A percentile compares a stretch with the other conserved stretches of the same genome.
These are phyloP conservation scores for Pulveroboletus sp. DNA, from an alignment of 768 basidiomycete species.

Conservation along the genomic window DNA sequence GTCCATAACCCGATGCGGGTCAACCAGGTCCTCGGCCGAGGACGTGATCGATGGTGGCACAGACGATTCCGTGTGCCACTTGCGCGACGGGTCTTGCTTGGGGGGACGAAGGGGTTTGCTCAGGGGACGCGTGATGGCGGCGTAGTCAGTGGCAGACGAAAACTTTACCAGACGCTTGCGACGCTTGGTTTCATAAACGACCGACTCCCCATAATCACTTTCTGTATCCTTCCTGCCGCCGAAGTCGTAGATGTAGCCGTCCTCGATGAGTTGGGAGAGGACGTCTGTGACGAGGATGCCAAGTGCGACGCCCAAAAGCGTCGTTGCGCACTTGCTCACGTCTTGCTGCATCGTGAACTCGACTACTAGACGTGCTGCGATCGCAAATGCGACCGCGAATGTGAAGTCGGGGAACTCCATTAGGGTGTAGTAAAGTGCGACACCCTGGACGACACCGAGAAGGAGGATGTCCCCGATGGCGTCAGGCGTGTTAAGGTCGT, in stretches of 20 bases:
- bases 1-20: constrained; percentile 52
- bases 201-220: constrained; percentile 17
- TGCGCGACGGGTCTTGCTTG: constrained; percentile 26
- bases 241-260: constrained; percentile 34
- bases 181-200: constrained; percentile 19
- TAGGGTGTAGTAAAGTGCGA: constrained; percentile 64
- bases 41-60: constrained; percentile 56
- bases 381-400: constrained; percentile 51
- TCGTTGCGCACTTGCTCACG: constrained; percentile 49
- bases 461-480: constrained; percentile 59
- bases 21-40: constrained; percentile 61
- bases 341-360: constrained; percentile 59
- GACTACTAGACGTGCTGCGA: constrained; percentile 56
- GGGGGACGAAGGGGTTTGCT: constrained; percentile 24
- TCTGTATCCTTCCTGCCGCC: constrained; percentile 14
- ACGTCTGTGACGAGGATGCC: constrained; percentile 71
- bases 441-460: constrained; percentile 70
- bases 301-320: constrained; percentile 60
- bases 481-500: constrained; percentile 26
- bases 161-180: constrained; percentile 46
- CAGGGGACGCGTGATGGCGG: constrained; percentile 10
- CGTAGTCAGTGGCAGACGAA: constrained; percentile 33
- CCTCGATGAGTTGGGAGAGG: constrained; percentile 60
- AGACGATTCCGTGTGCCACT: constrained; percentile 34
- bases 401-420: constrained; percentile 50